A percentile compares a stretch with the other conserved stretches of the same genome.
Evolutionary conservation across 108 stramenopile species (phyloP).

Genomic region (Skeletonema tropicum): DNA sequence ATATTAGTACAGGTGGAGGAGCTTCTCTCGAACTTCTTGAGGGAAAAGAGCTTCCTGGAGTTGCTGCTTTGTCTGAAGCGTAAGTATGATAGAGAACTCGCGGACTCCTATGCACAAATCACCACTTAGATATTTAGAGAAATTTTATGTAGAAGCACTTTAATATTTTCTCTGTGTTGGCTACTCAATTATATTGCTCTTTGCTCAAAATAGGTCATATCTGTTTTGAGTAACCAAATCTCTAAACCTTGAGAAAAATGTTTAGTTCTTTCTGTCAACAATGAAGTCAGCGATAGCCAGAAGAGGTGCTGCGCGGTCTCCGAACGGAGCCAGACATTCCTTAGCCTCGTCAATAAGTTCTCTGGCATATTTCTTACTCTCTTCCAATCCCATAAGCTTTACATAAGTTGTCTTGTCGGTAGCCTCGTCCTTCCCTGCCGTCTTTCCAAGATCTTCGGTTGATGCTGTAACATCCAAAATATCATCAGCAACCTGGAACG

Average conservation of each 20-base stretch:
- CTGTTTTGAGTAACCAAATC: neutral
- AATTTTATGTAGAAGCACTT: neutral
- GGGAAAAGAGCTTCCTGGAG: conserved; percentile 96
- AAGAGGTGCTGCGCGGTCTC: conserved; percentile 85
- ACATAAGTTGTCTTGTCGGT: conserved; percentile 94
- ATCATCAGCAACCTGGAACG: conserved; percentile 98
- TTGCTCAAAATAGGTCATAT: neutral
- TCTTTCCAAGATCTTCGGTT: conserved; percentile 94
- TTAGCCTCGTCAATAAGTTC: conserved; percentile 89
- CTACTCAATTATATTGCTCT: neutral
- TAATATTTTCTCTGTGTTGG: neutral
- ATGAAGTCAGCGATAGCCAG: conserved; percentile 94
- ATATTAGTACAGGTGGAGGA: conserved; percentile 96
- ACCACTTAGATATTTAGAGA: neutral
- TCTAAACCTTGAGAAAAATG: neutral
- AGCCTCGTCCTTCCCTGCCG: conserved; percentile 93
- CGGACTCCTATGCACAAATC: neutral
- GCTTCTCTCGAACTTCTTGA: conserved; percentile 97
- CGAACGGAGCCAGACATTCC: conserved; percentile 83
- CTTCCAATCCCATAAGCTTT: conserved; percentile 93
- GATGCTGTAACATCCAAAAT: conserved; percentile 96
- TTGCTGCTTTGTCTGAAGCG: conserved; percentile 86
- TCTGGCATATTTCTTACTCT: conserved; percentile 85
- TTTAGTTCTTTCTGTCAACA: conserved; percentile 91
- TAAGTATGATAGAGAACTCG: conserved; percentile 26